Conservation (phyloP, 1,139 yeast genomes). For the Nakaseomyces glabratus region DNA sequence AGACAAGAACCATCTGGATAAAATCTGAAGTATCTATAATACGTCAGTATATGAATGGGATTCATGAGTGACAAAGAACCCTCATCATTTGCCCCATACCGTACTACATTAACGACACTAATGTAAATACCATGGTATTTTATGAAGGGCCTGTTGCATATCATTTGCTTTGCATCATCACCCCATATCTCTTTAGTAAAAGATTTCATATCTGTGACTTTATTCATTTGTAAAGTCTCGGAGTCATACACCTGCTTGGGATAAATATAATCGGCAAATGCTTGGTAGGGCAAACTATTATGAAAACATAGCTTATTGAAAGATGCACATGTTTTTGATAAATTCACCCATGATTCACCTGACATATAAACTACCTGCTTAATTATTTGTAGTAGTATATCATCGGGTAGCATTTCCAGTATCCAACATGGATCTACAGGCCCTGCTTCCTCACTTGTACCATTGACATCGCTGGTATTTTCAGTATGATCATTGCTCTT, state of each 20-base stretch:
- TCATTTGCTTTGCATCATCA: constrained; percentile 48
- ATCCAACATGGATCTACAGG: constrained; percentile 41
- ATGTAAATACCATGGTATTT: constrained; percentile 80
- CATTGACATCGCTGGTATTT: constrained; percentile 34
- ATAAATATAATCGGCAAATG: constrained; percentile 47
- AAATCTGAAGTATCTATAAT: constrained; percentile 76
- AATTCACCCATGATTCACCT: constrained; percentile 60
- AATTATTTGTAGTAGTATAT: constrained; percentile 50
- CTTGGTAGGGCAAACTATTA: constrained; percentile 47
- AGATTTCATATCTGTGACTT: constrained; percentile 38
- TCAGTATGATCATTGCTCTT: constrained; percentile 13
- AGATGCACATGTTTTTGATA: constrained; percentile 54
- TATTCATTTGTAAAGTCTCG: constrained; percentile 31
- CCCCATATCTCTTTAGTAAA: constrained; percentile 41
- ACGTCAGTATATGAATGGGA: constrained; percentile 78
- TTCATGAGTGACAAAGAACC: constrained; percentile 60
- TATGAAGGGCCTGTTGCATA: constrained; percentile 52
- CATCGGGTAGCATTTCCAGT: constrained; percentile 53
- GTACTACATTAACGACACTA: constrained; percentile 71
- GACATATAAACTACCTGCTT: constrained; percentile 42
- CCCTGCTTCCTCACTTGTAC: constrained; percentile 27
- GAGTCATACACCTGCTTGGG: constrained; percentile 48
- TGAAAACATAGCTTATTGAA: constrained; percentile 56
- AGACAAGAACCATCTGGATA: constrained; percentile 70
- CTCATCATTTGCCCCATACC: constrained; percentile 67